Evolutionary conservation across 805 yeast genomes (phyloP), one percentile per base, ranked within the genome.

Genomic region (Cyberlindnera xylosilytica): DNA sequence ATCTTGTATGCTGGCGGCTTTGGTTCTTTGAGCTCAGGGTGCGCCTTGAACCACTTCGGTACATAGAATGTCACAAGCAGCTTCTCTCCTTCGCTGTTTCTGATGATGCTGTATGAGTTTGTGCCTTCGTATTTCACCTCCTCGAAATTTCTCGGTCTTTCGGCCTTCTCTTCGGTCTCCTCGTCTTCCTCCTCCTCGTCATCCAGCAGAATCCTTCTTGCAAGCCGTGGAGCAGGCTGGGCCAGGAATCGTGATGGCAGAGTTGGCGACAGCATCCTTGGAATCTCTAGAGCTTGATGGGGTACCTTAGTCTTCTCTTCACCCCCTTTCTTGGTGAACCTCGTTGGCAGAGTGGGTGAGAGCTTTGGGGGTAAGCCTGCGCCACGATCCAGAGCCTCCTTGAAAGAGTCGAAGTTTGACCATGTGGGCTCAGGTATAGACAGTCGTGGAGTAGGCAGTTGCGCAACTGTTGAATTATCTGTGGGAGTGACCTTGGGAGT

Each of bases 191-290:
- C 37, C 20, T 18, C 20, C 4, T 32, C 39, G 17, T 20, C n/a
- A 4, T 31, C 22, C 15, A 27, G 18, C 12, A 29, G 6, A 22
- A 23, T 18, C 6, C 30, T 35, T 24, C 30, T 28, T 1, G 20
- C 15, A 4, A 22, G 30, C 4, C 30, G 36, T 1, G 45, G 44
- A 10, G 15, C 29, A 4, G 49, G 47, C 27, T 42, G 46, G 23
- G 37, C 26, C 3, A 34, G 24, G 20, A 44, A 49, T 23, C 29
- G 42, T 2, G 48, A 38, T 3, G 57, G 57, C 4, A 52, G 29
- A 3, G 57, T 52, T 1, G 59, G 59, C 12, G 57, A 51, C 2
- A 54, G 39, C 48, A 48, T 45, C 32, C 23, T 38, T 4, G 55
- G 55, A 3, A 51, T 42, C 36, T 30, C 32, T 13, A 27, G 9